Evolutionary conservation across 495 filamentous ascomycete species (phyloP), one percentile per base, ranked within the genome.

Genomic region (Penicillium tannophilum): DNA sequence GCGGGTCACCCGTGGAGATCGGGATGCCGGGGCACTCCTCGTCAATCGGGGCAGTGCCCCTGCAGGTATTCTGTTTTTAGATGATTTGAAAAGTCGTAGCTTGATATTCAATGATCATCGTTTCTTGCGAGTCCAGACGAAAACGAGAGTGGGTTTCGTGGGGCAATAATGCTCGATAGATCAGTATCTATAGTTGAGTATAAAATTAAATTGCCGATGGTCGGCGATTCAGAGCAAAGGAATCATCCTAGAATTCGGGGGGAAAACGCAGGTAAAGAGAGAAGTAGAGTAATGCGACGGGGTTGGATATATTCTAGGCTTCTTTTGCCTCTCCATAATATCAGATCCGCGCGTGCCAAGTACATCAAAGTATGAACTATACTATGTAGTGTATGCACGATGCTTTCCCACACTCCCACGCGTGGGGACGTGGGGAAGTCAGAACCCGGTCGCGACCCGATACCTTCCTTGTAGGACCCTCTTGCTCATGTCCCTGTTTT

Each of bases 351-450:
- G 20, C 1, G 20, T 23, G 20, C 20, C 20, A 23, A 23, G 20
- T 23, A 23, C 20, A 23, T 23, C 20, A 23, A 23, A 23, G 20
- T 23, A 23, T 23, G 20, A 23, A 23, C 20, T 23, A 23, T 23
- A 23, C 20, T 23, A 23, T 23, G 20, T 23, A 23, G 20, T 23
- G 2, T 23, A 23, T 23, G 28, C 28, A 28, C 28, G 28, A 28
- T 46, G 17, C 20, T 17, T 50, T 33, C 28, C 47, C 23, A 30
- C 47, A 30, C 14, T 52, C 44, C 24, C 35, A 28, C 35, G 26
- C 43, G 60, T 62, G 60, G 54, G 55, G 60, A 57, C 55, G 60
- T 62, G 60, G 60, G 60, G 52, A 54, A 54, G 16, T 54, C 11
- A 4, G 14, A n/a, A 41, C 12, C 9, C 20, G 44, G 33, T n/a